Evolutionary conservation across 2,329 filamentous ascomycete species (phyloP).

Genomic region (Sporothrix luriei): DNA sequence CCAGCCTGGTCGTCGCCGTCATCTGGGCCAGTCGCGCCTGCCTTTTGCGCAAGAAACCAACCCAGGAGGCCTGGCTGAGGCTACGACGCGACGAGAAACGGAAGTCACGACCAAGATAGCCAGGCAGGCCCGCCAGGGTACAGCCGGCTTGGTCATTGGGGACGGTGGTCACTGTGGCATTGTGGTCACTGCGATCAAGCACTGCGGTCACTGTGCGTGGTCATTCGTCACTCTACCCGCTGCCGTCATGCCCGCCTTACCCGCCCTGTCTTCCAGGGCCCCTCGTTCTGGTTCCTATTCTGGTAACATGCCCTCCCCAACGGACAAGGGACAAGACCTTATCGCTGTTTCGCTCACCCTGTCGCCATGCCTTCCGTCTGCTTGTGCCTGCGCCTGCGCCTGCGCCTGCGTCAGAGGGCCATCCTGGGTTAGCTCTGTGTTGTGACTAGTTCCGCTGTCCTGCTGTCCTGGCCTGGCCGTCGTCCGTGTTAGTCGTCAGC

Average conservation of each 20-base stretch:
- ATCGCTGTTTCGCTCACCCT: neutral
- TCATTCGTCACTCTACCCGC: neutral
- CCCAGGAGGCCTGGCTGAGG: neutral
- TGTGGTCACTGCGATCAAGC: neutral
- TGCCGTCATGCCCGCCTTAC: conserved; percentile 3
- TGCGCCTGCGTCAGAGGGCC: conserved; percentile 13
- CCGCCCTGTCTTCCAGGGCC: neutral
- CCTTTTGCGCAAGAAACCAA: too few relatives aligned
- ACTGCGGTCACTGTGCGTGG: too few relatives aligned
- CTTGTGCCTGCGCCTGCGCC: neutral
- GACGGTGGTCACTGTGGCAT: too few relatives aligned
- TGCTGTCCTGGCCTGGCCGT: too few relatives aligned
- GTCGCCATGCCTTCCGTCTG: too few relatives aligned
- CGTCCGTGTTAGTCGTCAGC: too few relatives aligned
- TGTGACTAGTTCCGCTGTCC: too few relatives aligned
- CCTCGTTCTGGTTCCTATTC: neutral
- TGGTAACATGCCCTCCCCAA: conserved; percentile 5
- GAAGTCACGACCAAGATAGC: conserved; percentile 12
- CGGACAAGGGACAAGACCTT: conserved; percentile 5
- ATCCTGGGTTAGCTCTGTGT: neutral
- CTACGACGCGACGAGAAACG: conserved; percentile 5
- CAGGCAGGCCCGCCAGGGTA: neutral
- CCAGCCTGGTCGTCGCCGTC: neutral
- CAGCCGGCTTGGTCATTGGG: neutral
- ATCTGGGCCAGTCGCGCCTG: neutral